Evolutionary conservation across 352 stramenopile species (phyloP), one percentile per base, ranked within the genome.

Genomic region (Peronospora tabacina): DNA sequence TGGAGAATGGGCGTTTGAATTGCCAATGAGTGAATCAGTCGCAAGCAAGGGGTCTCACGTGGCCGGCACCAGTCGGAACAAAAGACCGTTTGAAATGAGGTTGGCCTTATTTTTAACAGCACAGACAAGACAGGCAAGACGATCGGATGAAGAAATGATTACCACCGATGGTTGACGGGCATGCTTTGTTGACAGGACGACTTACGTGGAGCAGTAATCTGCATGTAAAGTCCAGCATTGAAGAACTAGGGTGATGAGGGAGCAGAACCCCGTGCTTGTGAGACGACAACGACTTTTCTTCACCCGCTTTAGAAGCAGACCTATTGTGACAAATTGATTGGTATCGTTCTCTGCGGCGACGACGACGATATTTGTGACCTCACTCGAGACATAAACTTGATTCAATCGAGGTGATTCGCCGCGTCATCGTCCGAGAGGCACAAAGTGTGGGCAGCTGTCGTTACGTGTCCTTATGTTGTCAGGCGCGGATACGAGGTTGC

Each of bases 31-130:
- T 32, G 12, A 7, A 12, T 34, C 4, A 3, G 7, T 34, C 2
- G 29, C 7, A 10, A 9, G 49, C 44, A 32, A 12, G 40, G 37
- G 44, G 32, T 55, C 44, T 48, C 19, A 26, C 35, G 5, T 16
- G 13, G 12, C 9, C 38, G 17, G 15, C 5, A 26, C n/a, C 42
- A 62, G 55, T 42, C 36, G 29, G 56, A 30, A 24, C 44, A 55
- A 55, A 50, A 60, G 59, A 64, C 49, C 55, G 47, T 59, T 64
- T 60, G 55, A 38, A 50, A 64, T 64, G 55, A 55, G 50, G 42
- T 17, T 36, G 33, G 46, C 8, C 22, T 26, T 26, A 26, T 26
- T 26, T 22, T 26, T n/a, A 36, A 16, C 12, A 36, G 30, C 13
- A 8, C 12, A 36, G 16, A 12, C 22, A 26, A 7, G 9, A 52